Conservation (phyloP, 2,329 filamentous ascomycete genomes). For the Talaromyces albobiverticillius region DNA sequence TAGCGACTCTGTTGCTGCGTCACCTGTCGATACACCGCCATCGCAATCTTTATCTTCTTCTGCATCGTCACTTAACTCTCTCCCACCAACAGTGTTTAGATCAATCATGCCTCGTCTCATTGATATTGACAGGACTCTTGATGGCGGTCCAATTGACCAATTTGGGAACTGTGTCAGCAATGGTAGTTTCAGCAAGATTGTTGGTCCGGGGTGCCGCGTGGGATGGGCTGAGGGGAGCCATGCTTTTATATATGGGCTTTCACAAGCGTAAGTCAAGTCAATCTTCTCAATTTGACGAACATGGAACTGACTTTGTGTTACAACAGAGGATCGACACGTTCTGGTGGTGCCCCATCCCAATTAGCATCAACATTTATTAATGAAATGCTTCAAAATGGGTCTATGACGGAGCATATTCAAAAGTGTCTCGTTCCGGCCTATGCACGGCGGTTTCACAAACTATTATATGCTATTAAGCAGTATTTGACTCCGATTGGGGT, state of each 20-base stretch:
- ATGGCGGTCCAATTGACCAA: conserved; percentile 52
- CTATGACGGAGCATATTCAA: neutral
- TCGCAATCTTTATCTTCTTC: neutral
- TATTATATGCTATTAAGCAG: neutral
- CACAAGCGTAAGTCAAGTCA: neutral
- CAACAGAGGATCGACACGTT: neutral
- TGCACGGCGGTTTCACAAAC: neutral
- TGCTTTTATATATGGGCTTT: neutral
- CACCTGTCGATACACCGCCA: neutral
- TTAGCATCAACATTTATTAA: neutral
- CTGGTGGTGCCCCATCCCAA: conserved; percentile 1
- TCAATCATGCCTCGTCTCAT: conserved; percentile 64
- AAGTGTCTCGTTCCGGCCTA: neutral
- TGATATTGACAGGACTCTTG: conserved; percentile 68
- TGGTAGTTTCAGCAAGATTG: conserved; percentile 81
- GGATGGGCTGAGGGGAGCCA: conserved; percentile 60
- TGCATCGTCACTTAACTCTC: neutral
- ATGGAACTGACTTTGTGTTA: neutral
- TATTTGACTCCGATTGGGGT: neutral
- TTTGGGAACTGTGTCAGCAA: conserved; percentile 82
- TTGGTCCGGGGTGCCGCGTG: conserved; percentile 72
- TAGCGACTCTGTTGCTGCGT: conserved; percentile 27
- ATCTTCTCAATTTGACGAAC: neutral
- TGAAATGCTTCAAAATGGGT: neutral
- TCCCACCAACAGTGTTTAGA: neutral